Conservation (phyloP, 2,329 filamentous ascomycete species). For the Cyphellophora europaea region DNA sequence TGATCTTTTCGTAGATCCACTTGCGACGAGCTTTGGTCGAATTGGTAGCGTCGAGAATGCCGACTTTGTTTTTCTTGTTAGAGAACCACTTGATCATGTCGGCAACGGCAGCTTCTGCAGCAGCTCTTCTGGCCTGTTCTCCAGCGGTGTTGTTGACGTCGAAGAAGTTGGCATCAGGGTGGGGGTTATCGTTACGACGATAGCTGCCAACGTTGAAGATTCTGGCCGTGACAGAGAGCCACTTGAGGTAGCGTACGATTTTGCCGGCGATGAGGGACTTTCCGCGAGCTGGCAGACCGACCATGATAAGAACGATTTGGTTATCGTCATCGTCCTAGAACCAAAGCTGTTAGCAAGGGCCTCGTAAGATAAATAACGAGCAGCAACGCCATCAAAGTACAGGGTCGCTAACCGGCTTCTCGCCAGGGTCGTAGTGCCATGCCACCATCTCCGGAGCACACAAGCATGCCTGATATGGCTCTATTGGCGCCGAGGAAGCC, state of each 20-base stretch:
- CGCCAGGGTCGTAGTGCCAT: no score
- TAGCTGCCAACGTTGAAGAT: slow-evolving; percentile 98
- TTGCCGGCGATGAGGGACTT: slow-evolving; percentile 98
- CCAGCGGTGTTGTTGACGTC: slow-evolving; percentile 83
- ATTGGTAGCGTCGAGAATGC: slow-evolving; percentile 93
- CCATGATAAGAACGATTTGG: slow-evolving; percentile 97
- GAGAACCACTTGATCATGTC: slow-evolving; percentile 96
- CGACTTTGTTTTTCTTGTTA: slow-evolving; percentile 67
- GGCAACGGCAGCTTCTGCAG: slow-evolving; percentile 80
- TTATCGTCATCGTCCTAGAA: slow-evolving; percentile 63
- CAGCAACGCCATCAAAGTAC: slow-evolving; percentile 24
- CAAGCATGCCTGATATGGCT: no score
- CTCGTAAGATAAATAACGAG: slow-evolving; percentile 15
- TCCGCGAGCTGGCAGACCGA: slow-evolving; percentile 86
- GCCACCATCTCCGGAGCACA: no score
- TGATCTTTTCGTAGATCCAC: slow-evolving; percentile 81
- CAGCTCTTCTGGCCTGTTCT: slow-evolving; percentile 76
- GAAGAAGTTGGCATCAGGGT: slow-evolving; percentile 91
- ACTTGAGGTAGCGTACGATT: slow-evolving; percentile 88
- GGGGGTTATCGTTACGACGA: slow-evolving; percentile 78
- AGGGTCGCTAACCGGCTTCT: no score
- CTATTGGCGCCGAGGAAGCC: no score
- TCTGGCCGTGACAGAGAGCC: slow-evolving; percentile 87
- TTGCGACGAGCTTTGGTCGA: slow-evolving; percentile 80
- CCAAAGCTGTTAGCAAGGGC: slow-evolving; percentile 16